Base-by-base conservation (phyloP, 177 flowering plant genomes). In the Vitis hybrid region DNA sequence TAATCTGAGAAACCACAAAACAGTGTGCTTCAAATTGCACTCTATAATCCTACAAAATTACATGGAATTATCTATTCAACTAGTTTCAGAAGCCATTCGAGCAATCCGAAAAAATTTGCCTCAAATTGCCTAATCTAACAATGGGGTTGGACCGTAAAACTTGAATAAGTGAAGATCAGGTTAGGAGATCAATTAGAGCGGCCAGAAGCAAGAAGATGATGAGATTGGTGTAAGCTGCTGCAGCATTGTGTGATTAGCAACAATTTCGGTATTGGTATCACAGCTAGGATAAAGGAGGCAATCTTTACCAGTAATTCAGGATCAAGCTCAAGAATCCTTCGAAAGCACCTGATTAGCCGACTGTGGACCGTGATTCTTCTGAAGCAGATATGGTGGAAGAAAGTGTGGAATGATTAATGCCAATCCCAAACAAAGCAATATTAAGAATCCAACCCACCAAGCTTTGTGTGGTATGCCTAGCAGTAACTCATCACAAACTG, bases 401-500 rank as follows among this genome's bases (percentile, higher is more conserved):
- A 85, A 86, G 53, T 50, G 65, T 11, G 98, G 97, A 68, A 89
- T 51, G n/a, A 84, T 53, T 4, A 86, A 72, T 14, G 97, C 91
- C 53, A 85, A 18, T 41, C 70, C 89, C 74, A 95, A 60, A 64
- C 99, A 93, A 12, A 93, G 66, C 70, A 90, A 5, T 35, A 80
- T 93, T 49, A 89, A 61, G 50, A 81, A 60, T 53, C 72, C 97
- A 58, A 93, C 94, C 87, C 82, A 81, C 94, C 93, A 90, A 70
- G 92, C 94, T 77, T 88, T 77, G 78, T 80, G 86, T 5, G 99
- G 92, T 60, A 93, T 87, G 68, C 96, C 91, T 51, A 90, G 21
- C 6, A 87, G 21, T 58, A 93, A 79, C 69, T 95, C 98, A 61
- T 95, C 98, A 75, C 99, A 95, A 67, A 91, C 99, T 95, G 93